Base-by-base conservation (phyloP, 1,139 yeast species). In the Zygoascus sp. region DNA sequence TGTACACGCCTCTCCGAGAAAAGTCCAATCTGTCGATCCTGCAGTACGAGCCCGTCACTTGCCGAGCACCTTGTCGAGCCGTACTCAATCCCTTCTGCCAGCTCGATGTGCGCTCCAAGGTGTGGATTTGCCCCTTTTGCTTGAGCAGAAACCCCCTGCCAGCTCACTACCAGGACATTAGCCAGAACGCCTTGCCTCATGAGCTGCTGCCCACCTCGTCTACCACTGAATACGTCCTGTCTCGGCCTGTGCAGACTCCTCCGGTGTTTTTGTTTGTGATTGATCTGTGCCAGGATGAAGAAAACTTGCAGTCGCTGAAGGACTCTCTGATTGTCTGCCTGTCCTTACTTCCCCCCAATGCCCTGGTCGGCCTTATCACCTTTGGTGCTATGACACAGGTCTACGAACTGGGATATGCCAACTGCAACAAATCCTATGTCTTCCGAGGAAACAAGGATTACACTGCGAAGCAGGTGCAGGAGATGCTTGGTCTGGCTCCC, bases 301-400 rank as follows among this genome's bases (percentile, higher is more conserved):
- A 92, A 60, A 92, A 89, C 66, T 75, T 92, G 62, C 80, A 83
- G 64, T 92, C 97, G 9, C 76, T 92, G 66, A 88, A 88, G 65
- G 96, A 89, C 58, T 79, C 95, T 27, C 75, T 92, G 60, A 80
- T 89, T 49, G 81, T 88, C 50, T 81, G 95, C 11, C 75, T 94
- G 58, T 78, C 88, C 48, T 72, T 87, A 58, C 78, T 92, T 61
- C 99, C 99, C 25, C 95, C 96, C 40, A 89, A 92, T 62, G 94
- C 97, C 1, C 75, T 90, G 52, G 83, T 92, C 51, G 97, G 97
- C 42, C 77, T 92, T 59, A 80, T 92, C 61, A 90, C 97, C 35
- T 92, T 77, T 65, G 98, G 97, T 48, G 90, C 96, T 36, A 90
- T 88, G 78, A 89, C 90, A 50, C 95, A 89, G 64, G 87, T 94